Evolutionary conservation across 257 asterid species (phyloP).

Genomic region (Gynochthodes officinalis): DNA sequence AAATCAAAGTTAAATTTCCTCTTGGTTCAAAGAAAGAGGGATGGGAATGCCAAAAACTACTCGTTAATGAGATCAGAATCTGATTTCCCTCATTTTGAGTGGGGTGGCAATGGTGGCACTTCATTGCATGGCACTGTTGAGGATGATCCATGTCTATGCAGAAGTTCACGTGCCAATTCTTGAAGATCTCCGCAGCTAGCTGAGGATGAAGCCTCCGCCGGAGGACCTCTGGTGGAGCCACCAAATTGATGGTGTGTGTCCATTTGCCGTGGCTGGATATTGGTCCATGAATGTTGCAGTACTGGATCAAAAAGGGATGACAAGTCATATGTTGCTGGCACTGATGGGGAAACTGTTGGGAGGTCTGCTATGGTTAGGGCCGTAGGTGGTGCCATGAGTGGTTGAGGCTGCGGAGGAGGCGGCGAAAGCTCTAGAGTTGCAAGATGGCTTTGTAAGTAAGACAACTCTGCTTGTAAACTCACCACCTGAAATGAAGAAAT

Average conservation of each 20-base stretch:
- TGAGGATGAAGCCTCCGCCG: slow-evolving; percentile 16
- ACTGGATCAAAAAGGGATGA: slow-evolving; percentile 60
- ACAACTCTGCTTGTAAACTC: slow-evolving; percentile 71
- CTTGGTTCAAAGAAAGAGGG: not conserved
- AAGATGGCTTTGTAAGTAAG: slow-evolving; percentile 76
- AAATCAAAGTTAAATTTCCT: slow-evolving; percentile 10
- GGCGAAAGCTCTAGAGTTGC: slow-evolving; percentile 69
- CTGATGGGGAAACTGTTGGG: slow-evolving; percentile 33
- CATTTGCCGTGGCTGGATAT: slow-evolving; percentile 44
- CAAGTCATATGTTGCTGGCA: slow-evolving; percentile 58
- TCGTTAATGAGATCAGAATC: not conserved
- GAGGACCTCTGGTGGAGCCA: slow-evolving; percentile 9
- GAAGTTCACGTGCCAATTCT: slow-evolving; percentile 74
- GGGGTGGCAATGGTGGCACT: slow-evolving; percentile 44
- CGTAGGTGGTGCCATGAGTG: slow-evolving; percentile 30
- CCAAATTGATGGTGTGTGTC: slow-evolving; percentile 38
- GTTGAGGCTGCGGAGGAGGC: slow-evolving; percentile 45
- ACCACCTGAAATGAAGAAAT: slow-evolving; percentile 49
- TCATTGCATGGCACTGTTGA: slow-evolving; percentile 53
- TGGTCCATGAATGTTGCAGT: slow-evolving; percentile 53
- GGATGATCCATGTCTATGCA: slow-evolving; percentile 52
- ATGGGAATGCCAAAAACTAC: not conserved
- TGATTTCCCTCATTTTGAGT: slow-evolving; percentile 29
- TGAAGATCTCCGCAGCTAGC: slow-evolving; percentile 60
- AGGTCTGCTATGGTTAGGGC: slow-evolving; percentile 54